Conservation (phyloP, 2,329 filamentous ascomycete species). For the Westerdykella sp. region DNA sequence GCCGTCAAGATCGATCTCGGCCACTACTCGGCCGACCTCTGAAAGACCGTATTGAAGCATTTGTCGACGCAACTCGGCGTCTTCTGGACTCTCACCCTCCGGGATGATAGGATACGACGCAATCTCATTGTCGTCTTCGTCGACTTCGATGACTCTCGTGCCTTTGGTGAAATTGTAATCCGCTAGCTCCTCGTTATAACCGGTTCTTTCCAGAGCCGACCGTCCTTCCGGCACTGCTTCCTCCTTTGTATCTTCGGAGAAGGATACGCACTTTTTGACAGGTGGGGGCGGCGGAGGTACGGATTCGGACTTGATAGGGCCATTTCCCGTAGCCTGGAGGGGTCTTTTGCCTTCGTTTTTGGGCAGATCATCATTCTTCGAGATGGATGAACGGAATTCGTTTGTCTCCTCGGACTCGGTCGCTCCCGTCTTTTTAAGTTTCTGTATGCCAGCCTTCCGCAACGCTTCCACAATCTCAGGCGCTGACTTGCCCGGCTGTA, state of each 20-base stretch:
- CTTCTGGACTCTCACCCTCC: slow-evolving; percentile 70
- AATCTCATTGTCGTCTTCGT: slow-evolving; percentile 39
- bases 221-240: slow-evolving; percentile 2
- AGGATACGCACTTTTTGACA: slow-evolving; percentile 56
- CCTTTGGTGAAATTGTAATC: slow-evolving; percentile 27
- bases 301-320: not conserved
- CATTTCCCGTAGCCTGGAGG: not conserved
- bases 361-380: not conserved
- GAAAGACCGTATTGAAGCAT: slow-evolving; percentile 88
- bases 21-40: slow-evolving; percentile 86
- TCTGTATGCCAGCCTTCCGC: slow-evolving; percentile 63
- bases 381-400: not conserved
- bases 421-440: slow-evolving; percentile 6
- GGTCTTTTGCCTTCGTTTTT: not conserved
- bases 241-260: slow-evolving; percentile 54
- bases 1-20: slow-evolving; percentile 80
- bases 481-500: slow-evolving; percentile 58
- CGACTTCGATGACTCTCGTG: slow-evolving; percentile 39
- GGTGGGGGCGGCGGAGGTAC: not conserved
- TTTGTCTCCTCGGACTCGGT: not conserved
- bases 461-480: slow-evolving; percentile 65
- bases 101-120: slow-evolving; percentile 54
- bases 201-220: slow-evolving; percentile 12
- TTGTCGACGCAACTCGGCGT: slow-evolving; percentile 71
- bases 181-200: slow-evolving; percentile 23